These are phyloP conservation scores for Rhizopogon salebrosus DNA, from an alignment of 768 basidiomycete species.

Conservation along the genomic window DNA sequence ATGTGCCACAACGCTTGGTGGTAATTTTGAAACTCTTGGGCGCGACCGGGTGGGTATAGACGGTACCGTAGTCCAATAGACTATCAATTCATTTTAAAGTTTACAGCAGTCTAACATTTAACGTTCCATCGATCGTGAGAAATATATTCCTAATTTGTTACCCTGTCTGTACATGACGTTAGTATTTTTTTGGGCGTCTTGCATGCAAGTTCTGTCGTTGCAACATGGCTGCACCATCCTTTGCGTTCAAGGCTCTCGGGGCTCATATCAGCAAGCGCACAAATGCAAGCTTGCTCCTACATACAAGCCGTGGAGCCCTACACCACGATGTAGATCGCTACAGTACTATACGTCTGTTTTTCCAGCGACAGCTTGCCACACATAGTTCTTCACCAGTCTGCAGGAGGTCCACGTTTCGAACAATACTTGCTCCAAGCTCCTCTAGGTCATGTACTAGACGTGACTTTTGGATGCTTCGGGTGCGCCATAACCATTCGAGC, in stretches of 20 bases:
- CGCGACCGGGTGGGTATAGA: no score
- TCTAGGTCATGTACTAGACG: not conserved
- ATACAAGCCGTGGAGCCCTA: slow-evolving; percentile 17
- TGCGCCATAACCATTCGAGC: slow-evolving; percentile 12
- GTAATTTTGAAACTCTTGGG: no score
- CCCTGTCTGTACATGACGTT: no score
- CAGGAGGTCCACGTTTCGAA: not conserved
- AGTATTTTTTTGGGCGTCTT: no score
- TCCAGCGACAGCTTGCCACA: slow-evolving; percentile 31
- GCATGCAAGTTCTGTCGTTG: no score
- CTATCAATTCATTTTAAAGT: no score
- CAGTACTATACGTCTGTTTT: slow-evolving; percentile 52
- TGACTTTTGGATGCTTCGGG: not conserved
- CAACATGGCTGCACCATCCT: slow-evolving; percentile 9
- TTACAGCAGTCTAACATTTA: no score
- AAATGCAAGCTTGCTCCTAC: slow-evolving; percentile 14
- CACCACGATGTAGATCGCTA: slow-evolving; percentile 49
- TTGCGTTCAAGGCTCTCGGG: slow-evolving; percentile 3
- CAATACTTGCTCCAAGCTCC: not conserved
- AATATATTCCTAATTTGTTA: not conserved
- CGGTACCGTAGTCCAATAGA: no score
- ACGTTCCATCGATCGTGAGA: not conserved
- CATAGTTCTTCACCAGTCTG: slow-evolving; percentile 3
- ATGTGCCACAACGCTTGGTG: no score
- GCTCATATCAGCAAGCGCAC: not conserved